Evolutionary conservation across 2,329 filamentous ascomycete species (phyloP).

Genomic region (Chrysoporthe puriensis): DNA sequence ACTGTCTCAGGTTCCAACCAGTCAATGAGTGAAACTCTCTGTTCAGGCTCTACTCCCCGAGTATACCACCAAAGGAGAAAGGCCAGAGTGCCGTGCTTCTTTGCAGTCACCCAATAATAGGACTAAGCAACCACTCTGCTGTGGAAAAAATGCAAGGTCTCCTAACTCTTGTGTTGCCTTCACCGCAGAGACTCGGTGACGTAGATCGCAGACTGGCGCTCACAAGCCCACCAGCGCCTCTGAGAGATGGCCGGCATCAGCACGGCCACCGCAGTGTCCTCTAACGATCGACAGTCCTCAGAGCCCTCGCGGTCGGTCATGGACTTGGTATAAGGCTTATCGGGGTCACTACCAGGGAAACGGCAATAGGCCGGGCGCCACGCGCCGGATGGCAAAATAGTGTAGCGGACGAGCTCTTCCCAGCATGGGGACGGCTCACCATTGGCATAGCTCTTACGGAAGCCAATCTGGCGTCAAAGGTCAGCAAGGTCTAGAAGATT

Average conservation of each 20-base stretch:
- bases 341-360: not conserved
- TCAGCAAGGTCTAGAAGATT: not conserved
- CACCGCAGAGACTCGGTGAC: not conserved
- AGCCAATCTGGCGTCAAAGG: not conserved
- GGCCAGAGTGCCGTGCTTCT: too few relatives aligned
- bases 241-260: slow-evolving; percentile 4
- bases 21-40: too few relatives aligned
- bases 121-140: not conserved
- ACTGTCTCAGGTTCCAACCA: too few relatives aligned
- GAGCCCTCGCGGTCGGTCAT: not conserved
- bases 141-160: not conserved
- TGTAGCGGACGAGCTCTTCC: not conserved
- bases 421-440: not conserved
- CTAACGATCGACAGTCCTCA: not conserved
- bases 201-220: too few relatives aligned
- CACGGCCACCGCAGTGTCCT: not conserved
- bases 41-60: too few relatives aligned
- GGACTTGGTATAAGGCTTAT: not conserved
- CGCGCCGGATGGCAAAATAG: not conserved
- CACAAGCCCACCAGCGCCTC: not conserved
- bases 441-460: not conserved
- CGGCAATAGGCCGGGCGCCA: not conserved
- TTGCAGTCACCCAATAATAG: too few relatives aligned
- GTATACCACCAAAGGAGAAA: too few relatives aligned
- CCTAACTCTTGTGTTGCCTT: not conserved